Evolutionary conservation across 2,329 filamentous ascomycete genomes (phyloP).

Genomic region (Thielaviopsis euricoi): DNA sequence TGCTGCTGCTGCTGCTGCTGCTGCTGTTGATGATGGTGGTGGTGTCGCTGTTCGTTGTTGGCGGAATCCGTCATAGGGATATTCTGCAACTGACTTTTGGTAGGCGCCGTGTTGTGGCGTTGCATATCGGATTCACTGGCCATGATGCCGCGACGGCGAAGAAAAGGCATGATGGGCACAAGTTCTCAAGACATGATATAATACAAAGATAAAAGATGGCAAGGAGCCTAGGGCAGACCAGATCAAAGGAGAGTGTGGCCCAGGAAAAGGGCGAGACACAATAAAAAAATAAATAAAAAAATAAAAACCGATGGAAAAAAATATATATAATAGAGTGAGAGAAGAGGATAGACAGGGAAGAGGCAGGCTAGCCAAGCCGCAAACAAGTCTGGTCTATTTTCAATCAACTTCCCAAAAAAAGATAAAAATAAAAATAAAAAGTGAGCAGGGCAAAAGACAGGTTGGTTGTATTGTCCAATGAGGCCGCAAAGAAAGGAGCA

Average conservation of each 20-base stretch:
- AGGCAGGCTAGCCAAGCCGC: slow-evolving; percentile 5
- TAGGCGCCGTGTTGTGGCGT: slow-evolving; percentile 27
- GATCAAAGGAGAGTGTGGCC: background rate
- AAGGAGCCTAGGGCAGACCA: background rate
- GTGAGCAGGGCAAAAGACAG: no score
- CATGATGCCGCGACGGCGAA: slow-evolving; percentile 43
- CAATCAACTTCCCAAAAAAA: no score
- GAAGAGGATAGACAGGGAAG: background rate
- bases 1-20: slow-evolving; percentile 1
- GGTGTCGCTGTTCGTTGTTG: background rate
- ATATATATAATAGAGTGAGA: background rate
- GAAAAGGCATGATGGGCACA: slow-evolving; percentile 37
- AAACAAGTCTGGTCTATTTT: background rate
- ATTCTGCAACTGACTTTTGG: slow-evolving; percentile 17
- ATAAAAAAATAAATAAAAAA: background rate
- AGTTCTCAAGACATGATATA: slow-evolving; percentile 20
- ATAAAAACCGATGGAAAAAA: no score
- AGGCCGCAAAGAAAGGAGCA: no score
- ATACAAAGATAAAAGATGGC: slow-evolving; percentile 4
- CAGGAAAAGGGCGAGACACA: background rate
- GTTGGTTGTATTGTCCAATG: no score
- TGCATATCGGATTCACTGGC: slow-evolving; percentile 43
- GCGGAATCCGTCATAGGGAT: slow-evolving; percentile 14
- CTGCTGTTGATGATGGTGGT: slow-evolving; percentile 7
- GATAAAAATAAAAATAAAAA: no score